A percentile compares a stretch with the other conserved stretches of the same genome.
Conservation (phyloP, 148 eudicot species). For the Rhododendron simsii region DNA sequence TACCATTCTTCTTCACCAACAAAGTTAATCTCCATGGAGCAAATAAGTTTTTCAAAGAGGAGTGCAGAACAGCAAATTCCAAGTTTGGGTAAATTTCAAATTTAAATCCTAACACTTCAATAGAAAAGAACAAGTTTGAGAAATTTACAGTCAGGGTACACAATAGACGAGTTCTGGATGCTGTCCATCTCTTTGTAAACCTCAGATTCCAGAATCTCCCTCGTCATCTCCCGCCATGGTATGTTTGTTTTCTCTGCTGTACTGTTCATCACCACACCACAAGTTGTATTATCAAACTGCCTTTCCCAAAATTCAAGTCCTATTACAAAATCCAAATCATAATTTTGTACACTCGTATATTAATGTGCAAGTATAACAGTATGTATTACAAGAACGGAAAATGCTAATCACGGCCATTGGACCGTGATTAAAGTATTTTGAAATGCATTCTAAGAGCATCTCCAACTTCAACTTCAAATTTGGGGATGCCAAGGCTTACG, state of each 20-base stretch:
- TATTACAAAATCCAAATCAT: neutral
- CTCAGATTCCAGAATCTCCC: conserved; percentile 74
- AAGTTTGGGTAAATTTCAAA: neutral
- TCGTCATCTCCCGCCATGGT: conserved; percentile 94
- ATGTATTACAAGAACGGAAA: too few relatives aligned
- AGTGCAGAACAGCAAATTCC: neutral
- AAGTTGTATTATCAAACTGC: neutral
- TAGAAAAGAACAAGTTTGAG: neutral
- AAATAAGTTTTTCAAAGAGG: neutral
- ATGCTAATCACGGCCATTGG: neutral
- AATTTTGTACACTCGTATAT: neutral
- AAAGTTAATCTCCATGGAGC: neutral
- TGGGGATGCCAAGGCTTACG: too few relatives aligned
- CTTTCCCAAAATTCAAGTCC: neutral
- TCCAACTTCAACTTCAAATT: too few relatives aligned
- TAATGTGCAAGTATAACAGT: too few relatives aligned
- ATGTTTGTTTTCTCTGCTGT: conserved; percentile 92
- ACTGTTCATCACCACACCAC: conserved; percentile 49
- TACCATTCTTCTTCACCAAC: neutral
- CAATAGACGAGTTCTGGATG: conserved; percentile 46
- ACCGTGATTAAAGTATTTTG: neutral
- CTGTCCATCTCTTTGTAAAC: conserved; percentile 78
- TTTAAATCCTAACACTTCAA: neutral
- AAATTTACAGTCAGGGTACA: conserved; percentile 77
- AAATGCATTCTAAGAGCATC: too few relatives aligned